Evolutionary conservation across 768 basidiomycete species (phyloP), one percentile per base, ranked within the genome.

Genomic region (Naematelia encephala): DNA sequence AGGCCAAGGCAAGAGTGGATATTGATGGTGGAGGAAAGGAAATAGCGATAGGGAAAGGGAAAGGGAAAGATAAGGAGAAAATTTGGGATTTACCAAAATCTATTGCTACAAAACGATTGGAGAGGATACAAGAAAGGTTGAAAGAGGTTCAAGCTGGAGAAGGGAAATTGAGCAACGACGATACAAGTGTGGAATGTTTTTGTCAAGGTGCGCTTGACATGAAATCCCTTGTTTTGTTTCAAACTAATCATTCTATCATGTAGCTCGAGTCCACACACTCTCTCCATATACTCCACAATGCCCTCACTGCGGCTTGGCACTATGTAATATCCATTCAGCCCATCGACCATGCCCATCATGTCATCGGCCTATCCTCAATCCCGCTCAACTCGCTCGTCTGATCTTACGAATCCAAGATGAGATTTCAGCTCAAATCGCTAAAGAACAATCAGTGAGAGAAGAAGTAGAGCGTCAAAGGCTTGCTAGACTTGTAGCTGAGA

Each of bases 271-370:
- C 3, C 78, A 79, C 47, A 57, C 68, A 3, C 57, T 79, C 0
- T 79, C 78, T 1, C 39, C 51, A 2, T 75, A 79, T 53, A 76
- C 73, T 10, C 77, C 78, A 4, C 56, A 67, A 14, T 79, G 78
- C 59, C 50, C 70, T 2, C 51, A 66, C 19, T 79, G 78, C 61
- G 78, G 78, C 10, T 56, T 79, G 11, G 71, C 74, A 8, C 56
- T 76, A 14, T 79, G 78, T 57, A 49, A 54, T 12, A 48, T 78
- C 5, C 78, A 78, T n/a, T 62, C 67, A 8, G 67, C 73, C n/a
- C 64, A 76, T 29, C 64, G 63, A 19, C 73, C 77, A 12, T 79
- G 78, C 59, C 78, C 78, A 26, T 77, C 71, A 23, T 79, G 78
- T 59, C 22, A 30, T 27, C 47, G 57, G 19, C 51, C 63, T 3